Conservation (phyloP, 2,329 filamentous ascomycete genomes). For the Hymenoscyphus fraxineus region DNA sequence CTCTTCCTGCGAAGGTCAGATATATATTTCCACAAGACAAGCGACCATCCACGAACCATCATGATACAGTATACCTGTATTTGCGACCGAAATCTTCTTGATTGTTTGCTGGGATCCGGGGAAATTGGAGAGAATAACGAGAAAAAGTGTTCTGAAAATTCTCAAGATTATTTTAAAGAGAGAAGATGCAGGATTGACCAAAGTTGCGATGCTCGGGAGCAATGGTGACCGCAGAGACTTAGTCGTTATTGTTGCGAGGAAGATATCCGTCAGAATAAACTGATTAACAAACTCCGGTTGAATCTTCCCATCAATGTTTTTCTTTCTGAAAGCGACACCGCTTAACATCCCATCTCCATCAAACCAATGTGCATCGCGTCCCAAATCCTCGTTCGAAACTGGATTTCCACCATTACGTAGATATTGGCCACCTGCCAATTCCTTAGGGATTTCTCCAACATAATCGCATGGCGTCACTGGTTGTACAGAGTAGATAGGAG, state of each 20-base stretch:
- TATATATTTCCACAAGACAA: background rate
- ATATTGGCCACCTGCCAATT: constrained; percentile 66
- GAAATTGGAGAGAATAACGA: constrained; percentile 55
- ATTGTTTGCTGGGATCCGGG: constrained; percentile 54
- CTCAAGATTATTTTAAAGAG: constrained; percentile 45
- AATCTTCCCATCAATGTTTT: constrained; percentile 40
- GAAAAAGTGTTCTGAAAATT: constrained; percentile 53
- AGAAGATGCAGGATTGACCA: constrained; percentile 57
- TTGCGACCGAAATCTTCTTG: constrained; percentile 67
- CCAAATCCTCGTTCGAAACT: constrained; percentile 55
- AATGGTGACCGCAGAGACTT: constrained; percentile 51
- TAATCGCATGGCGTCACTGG: constrained; percentile 54
- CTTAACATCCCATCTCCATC: constrained; percentile 73
- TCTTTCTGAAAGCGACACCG: constrained; percentile 57
- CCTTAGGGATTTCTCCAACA: constrained; percentile 57
- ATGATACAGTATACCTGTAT: constrained; percentile 64
- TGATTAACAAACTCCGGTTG: constrained; percentile 65
- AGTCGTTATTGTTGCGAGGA: constrained; percentile 49
- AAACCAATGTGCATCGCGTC: constrained; percentile 67
- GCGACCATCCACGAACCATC: constrained; percentile 41
- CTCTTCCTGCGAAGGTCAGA: constrained; percentile 41
- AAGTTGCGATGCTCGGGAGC: constrained; percentile 62
- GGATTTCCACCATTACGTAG: constrained; percentile 70
- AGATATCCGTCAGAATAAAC: constrained; percentile 65
- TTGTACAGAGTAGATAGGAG: constrained; percentile 55